Percentiles rank a stretch among this genome's conserved stretches.
Evolutionary conservation across 2,329 filamentous ascomycete species (phyloP).

Genomic region (Sporothrix inflata): DNA sequence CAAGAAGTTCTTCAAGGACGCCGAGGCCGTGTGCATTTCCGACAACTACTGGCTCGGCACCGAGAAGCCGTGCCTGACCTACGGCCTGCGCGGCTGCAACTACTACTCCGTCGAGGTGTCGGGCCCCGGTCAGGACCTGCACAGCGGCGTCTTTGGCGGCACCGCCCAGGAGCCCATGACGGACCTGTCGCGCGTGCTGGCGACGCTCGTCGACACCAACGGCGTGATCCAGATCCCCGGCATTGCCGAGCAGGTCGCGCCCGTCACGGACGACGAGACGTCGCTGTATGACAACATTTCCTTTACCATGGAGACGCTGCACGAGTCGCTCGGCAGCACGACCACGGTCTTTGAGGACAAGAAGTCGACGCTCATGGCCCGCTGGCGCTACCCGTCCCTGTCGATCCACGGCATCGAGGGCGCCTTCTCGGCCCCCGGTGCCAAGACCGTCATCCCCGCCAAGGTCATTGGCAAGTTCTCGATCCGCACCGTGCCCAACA

Average conservation of each 20-base stretch:
- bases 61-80: constrained; percentile 97
- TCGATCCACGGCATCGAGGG: constrained; percentile 95
- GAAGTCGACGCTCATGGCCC: constrained; percentile 89
- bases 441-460: constrained; percentile 97
- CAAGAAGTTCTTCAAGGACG: constrained; percentile 92
- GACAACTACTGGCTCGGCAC: constrained; percentile 99
- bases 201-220: constrained; percentile 80
- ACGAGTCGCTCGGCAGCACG: constrained; percentile 86
- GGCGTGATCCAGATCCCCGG: constrained; percentile 96
- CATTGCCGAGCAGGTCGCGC: constrained; percentile 88
- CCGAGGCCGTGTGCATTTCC: constrained; percentile 95
- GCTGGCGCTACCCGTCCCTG: constrained; percentile 93
- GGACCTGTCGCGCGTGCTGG: constrained; percentile 82
- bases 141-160: constrained; percentile 96
- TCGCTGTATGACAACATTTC: constrained; percentile 85
- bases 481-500: constrained; percentile 95
- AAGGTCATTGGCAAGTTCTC: constrained; percentile 99
- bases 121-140: constrained; percentile 89
- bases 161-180: constrained; percentile 99
- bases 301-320: constrained; percentile 94
- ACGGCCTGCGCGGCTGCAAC: constrained; percentile 95
- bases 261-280: constrained; percentile 83
- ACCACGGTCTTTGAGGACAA: constrained; percentile 88
- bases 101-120: constrained; percentile 94
- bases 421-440: constrained; percentile 88